A percentile compares a stretch with the other conserved stretches of the same genome.
phyloP scores from a whole-genome alignment of 768 basidiomycete species.

The Amanita rimosa region DNA sequence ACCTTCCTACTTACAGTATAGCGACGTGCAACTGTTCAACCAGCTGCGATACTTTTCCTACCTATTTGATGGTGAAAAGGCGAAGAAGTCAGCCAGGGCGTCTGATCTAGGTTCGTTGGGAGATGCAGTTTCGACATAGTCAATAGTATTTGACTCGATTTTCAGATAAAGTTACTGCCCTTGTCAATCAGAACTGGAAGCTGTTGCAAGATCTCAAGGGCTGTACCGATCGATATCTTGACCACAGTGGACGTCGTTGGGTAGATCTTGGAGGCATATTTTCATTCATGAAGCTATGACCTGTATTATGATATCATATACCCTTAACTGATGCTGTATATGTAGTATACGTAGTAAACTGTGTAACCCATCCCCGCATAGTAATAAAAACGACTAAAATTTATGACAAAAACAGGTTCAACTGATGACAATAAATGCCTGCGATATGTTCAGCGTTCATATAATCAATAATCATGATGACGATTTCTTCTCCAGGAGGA shows the following conservation, averaged over 20 bases:
- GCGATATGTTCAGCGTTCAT: too few relatives aligned
- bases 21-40: conserved; percentile 77
- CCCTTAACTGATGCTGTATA: too few relatives aligned
- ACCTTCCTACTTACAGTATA: conserved; percentile 52
- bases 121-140: neutral
- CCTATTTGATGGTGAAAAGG: conserved; percentile 68
- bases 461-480: too few relatives aligned
- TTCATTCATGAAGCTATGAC: conserved; percentile 62
- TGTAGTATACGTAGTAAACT: too few relatives aligned
- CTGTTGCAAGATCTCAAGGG: conserved; percentile 41
- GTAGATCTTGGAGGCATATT: conserved; percentile 76
- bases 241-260: conserved; percentile 83
- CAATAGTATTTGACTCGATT: too few relatives aligned
- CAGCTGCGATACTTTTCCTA: conserved; percentile 78
- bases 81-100: conserved; percentile 38
- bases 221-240: conserved; percentile 71
- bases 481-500: too few relatives aligned
- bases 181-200: conserved; percentile 36
- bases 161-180: conserved; percentile 45
- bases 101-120: conserved; percentile 29
- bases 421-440: too few relatives aligned
- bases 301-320: too few relatives aligned
- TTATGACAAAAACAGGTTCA: too few relatives aligned
- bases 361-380: too few relatives aligned
- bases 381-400: too few relatives aligned